Base-by-base conservation (phyloP, 805 yeast species). In the Lachancea mirantina region DNA sequence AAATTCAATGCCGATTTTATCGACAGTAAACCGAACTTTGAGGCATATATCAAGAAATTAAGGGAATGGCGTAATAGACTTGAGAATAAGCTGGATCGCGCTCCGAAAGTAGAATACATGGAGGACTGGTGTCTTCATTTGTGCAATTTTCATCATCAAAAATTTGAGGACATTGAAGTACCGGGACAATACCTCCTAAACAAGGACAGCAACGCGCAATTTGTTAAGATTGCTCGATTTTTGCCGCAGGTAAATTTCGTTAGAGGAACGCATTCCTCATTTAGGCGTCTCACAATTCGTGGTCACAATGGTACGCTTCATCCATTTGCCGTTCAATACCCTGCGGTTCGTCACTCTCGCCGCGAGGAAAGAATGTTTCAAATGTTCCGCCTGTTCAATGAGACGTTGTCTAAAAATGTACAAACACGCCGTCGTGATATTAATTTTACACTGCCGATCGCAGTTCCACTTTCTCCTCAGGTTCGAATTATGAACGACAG, bases 131-230 rank as follows among this genome's bases (percentile, higher is more conserved):
- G 96, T 49, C 96, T 97, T 10, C 97, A 89, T 47, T 67, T 92
- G 57, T 81, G 94, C 54, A 96, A 88, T 54, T 92, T 94, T 74
- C 98, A 92, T 60, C 95, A 92, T 56, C 97, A 92, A 57, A 89
- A 87, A 60, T 92, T 92, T 53, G 99, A 92, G 56, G 98, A 92
- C 30, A 84, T 92, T 38, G 98, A 92, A 56, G 78, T 92, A 38
- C 98, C 98, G 0, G 98, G 99, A 2, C 99, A 92, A 54, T 92
- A 92, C 51, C 64, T 88, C 52, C 66, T 85, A 62, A 83, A 84
- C 55, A 82, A 79, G 54, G 97, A 89, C 49, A 85, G 72, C 57
- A 89, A 84, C 53, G 59, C 74, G n/a, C 95, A 89, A 56, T 94
- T 92, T 55, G 72, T 85, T 30, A 92, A 92, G 67, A 84, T 92